Conservation (phyloP, 2,329 filamentous ascomycete genomes). For the Arthrinium puccinioides region DNA sequence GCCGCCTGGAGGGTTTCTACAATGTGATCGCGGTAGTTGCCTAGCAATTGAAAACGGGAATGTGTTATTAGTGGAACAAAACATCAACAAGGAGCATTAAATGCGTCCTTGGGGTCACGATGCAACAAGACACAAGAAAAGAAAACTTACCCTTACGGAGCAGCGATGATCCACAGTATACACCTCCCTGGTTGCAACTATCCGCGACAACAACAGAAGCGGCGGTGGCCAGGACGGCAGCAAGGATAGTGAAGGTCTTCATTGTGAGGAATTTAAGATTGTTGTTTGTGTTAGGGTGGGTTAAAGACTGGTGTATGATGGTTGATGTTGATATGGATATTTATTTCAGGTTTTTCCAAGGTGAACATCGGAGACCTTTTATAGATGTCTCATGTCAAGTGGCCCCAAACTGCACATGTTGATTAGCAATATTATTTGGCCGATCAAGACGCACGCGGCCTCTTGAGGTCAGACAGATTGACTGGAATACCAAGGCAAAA, state of each 20-base stretch:
- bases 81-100: background rate
- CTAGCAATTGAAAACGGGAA: background rate
- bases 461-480: too few relatives aligned
- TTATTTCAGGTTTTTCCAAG: too few relatives aligned
- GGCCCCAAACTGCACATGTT: too few relatives aligned
- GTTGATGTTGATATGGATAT: too few relatives aligned
- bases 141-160: constrained; percentile 1
- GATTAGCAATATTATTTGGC: too few relatives aligned
- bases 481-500: too few relatives aligned
- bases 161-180: constrained; percentile 5
- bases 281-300: too few relatives aligned
- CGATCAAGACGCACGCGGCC: too few relatives aligned
- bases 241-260: constrained; percentile 3
- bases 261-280: constrained; percentile 1
- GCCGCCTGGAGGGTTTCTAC: constrained; percentile 2
- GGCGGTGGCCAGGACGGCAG: background rate
- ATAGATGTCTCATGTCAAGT: too few relatives aligned
- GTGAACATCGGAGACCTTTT: too few relatives aligned
- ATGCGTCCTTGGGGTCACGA: background rate
- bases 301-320: too few relatives aligned
- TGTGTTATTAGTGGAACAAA: background rate
- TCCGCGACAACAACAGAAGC: constrained; percentile 6
- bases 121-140: background rate
- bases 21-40: constrained; percentile 8
- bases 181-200: constrained; percentile 7